phyloP scores from a whole-genome alignment of 345 rosid genomes.

The Brassica cretica region DNA sequence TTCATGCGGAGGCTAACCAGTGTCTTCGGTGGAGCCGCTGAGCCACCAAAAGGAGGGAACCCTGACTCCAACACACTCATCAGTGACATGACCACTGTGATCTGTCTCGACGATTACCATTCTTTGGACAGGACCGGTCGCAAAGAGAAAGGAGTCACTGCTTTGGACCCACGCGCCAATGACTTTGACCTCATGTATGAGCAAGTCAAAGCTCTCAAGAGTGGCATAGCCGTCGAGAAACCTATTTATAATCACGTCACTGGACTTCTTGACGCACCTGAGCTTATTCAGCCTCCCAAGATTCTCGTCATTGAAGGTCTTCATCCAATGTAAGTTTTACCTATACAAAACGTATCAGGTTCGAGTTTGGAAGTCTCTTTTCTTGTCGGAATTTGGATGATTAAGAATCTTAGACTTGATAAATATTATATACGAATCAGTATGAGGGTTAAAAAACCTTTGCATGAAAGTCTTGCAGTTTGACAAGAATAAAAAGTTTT shows the following conservation, averaged over 20 bases:
- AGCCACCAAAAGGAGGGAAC: slow-evolving; percentile 93
- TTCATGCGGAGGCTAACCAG: slow-evolving; percentile 91
- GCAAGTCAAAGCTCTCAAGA: slow-evolving; percentile 87
- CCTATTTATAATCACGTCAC: slow-evolving; percentile 93
- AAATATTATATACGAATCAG: slow-evolving; percentile 11
- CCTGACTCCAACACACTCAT: slow-evolving; percentile 96
- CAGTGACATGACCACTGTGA: slow-evolving; percentile 88
- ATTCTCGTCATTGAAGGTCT: slow-evolving; percentile 97
- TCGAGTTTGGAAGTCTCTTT: slow-evolving; percentile 3
- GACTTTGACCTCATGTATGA: slow-evolving; percentile 94
- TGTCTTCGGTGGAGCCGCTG: slow-evolving; percentile 93
- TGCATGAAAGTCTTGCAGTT: slow-evolving; percentile 19
- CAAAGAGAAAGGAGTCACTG: slow-evolving; percentile 88
- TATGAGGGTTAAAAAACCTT: slow-evolving; percentile 17
- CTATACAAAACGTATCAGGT: not conserved
- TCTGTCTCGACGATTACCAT: slow-evolving; percentile 91
- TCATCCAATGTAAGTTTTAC: slow-evolving; percentile 79
- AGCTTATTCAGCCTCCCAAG: slow-evolving; percentile 88
- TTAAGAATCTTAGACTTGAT: slow-evolving; percentile 22
- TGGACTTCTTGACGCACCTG: slow-evolving; percentile 91
- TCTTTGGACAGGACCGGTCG: slow-evolving; percentile 85
- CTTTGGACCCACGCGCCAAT: slow-evolving; percentile 90
- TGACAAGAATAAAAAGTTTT: not conserved
- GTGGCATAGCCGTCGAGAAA: slow-evolving; percentile 72
- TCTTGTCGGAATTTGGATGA: slow-evolving; percentile 32